Conservation (phyloP, 371 early-diverging fungal genomes). For the Rhizomucor pusillus region DNA sequence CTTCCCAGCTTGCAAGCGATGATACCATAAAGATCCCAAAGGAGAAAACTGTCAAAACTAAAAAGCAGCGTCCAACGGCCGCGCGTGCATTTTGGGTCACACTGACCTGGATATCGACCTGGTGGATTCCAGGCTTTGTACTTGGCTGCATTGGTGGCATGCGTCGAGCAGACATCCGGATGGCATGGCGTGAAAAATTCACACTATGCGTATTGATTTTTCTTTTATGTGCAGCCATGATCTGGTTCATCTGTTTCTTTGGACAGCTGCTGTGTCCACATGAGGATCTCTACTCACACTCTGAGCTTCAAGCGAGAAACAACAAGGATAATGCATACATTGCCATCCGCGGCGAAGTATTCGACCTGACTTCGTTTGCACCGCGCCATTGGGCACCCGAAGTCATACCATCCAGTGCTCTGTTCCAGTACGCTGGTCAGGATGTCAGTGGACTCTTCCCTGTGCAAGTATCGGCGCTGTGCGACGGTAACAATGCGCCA, state of each 20-base stretch:
- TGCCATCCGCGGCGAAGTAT: conserved; percentile 71
- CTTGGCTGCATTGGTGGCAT: conserved; percentile 56
- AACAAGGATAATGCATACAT: conserved; percentile 52
- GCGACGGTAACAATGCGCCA: conserved; percentile 35
- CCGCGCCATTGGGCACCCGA: conserved; percentile 55
- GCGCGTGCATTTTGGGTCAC: conserved; percentile 71
- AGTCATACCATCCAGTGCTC: conserved; percentile 35
- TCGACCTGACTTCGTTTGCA: conserved; percentile 67
- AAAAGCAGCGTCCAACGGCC: conserved; percentile 18
- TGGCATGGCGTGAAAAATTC: conserved; percentile 94
- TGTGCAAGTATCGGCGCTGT: conserved; percentile 65
- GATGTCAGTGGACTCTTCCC: conserved; percentile 75
- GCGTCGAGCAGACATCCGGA: conserved; percentile 70
- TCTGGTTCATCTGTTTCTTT: conserved; percentile 85
- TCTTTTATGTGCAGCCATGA: conserved; percentile 65
- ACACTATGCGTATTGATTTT: conserved; percentile 82
- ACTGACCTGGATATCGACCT: conserved; percentile 76
- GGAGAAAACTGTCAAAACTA: conserved; percentile 18
- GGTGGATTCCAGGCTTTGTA: conserved; percentile 72
- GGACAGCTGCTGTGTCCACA: conserved; percentile 86
- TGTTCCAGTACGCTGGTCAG: conserved; percentile 64
- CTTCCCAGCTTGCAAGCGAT: conserved; percentile 25
- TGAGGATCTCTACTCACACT: conserved; percentile 63
- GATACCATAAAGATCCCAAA: conserved; percentile 19
- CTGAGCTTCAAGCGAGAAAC: conserved; percentile 45